Conservation (phyloP, 1,284 basidiomycete species). For the Puccinia coronata region DNA sequence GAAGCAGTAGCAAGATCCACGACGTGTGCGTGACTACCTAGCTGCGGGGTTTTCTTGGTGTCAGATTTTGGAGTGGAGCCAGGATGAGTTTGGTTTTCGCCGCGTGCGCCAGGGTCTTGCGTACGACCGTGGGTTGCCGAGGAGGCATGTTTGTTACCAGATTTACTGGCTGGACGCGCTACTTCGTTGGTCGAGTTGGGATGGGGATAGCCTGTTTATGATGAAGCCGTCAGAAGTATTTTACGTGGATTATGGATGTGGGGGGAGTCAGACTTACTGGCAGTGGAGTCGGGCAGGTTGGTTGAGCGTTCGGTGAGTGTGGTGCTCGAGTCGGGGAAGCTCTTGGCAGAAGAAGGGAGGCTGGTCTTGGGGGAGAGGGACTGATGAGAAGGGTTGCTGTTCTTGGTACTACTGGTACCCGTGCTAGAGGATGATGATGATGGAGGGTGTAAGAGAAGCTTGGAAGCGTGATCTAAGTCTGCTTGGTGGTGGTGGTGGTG, state of each 20-base stretch:
- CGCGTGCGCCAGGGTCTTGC: background rate
- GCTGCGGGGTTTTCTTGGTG: conserved; percentile 5
- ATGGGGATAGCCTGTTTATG: background rate
- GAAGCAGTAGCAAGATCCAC: no score
- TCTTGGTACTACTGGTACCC: background rate
- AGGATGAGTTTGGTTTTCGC: background rate
- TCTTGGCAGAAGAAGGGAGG: background rate
- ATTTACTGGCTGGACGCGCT: background rate
- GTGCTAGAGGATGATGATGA: background rate
- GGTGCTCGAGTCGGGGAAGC: no score
- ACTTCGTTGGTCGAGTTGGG: background rate
- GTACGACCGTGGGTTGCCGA: background rate
- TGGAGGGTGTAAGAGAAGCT: no score
- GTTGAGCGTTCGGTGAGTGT: background rate
- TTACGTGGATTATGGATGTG: no score
- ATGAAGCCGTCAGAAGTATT: background rate
- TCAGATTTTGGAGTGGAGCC: background rate
- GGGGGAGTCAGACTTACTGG: background rate
- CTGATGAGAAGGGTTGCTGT: background rate
- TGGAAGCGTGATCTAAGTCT: background rate
- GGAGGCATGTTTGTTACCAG: background rate
- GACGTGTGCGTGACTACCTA: no score
- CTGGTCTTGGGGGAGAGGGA: background rate
- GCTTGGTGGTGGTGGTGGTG: background rate
- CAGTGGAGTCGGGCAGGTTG: conserved; percentile 22